phyloP scores from a whole-genome alignment of 164 flowering plant genomes.

The Umbellularia californica region DNA sequence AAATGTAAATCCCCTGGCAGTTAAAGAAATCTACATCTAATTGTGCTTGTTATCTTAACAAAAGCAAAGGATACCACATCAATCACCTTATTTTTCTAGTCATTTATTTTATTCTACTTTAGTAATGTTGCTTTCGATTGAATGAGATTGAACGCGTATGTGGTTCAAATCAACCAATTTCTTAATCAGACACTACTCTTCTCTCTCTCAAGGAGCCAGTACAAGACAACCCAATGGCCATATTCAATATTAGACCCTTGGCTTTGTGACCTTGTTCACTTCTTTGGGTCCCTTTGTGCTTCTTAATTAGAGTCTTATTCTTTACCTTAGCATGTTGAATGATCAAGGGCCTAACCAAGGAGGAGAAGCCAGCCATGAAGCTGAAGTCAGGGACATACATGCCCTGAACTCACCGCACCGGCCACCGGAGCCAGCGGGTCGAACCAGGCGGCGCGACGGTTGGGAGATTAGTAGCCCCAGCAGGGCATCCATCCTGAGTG shows the following conservation, averaged over 20 bases:
- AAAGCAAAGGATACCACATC: not conserved
- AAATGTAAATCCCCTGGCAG: not conserved
- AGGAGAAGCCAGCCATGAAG: conserved; percentile 7
- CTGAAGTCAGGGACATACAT: conserved; percentile 61
- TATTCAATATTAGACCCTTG: not conserved
- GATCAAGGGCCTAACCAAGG: conserved; percentile 18
- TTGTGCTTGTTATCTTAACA: not conserved
- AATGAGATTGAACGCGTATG: not conserved
- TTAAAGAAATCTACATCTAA: not conserved
- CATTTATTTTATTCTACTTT: not conserved
- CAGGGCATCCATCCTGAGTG: conserved; percentile 42
- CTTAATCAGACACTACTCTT: not conserved
- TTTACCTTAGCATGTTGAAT: conserved; percentile 23
- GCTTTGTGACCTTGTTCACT: not conserved
- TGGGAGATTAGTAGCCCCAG: conserved; percentile 52
- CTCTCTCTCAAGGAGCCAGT: not conserved
- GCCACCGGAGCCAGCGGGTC: not conserved
- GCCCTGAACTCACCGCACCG: conserved; percentile 43
- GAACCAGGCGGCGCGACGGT: conserved; percentile 25
- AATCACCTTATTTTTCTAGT: not conserved
- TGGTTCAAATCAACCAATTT: not conserved
- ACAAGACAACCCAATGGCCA: not conserved
- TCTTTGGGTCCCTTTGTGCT: not conserved
- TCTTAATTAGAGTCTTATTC: not conserved
- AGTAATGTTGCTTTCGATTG: not conserved